phyloP scores from a whole-genome alignment of 345 rosid species.

The Cardamine occulta region DNA sequence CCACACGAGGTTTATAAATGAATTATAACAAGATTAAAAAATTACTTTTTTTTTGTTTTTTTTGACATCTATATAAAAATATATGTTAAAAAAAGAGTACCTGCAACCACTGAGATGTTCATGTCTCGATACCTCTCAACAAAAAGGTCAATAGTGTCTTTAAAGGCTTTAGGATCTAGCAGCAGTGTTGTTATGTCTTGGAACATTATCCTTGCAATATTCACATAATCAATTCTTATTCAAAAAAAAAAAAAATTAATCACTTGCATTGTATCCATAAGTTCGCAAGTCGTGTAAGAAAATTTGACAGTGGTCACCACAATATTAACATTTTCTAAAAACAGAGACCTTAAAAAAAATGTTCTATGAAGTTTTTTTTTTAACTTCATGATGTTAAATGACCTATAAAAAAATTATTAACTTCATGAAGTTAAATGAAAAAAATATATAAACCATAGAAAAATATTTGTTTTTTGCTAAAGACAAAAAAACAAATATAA shows the following conservation, averaged over 20 bases:
- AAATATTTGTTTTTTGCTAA: no score
- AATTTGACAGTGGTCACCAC: not conserved
- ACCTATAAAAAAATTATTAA: no score
- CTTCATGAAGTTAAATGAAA: not conserved
- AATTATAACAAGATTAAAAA: not conserved
- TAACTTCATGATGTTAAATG: no score
- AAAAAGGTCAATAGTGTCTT: conserved; percentile 69
- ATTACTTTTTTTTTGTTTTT: not conserved
- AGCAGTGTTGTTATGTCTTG: conserved; percentile 75
- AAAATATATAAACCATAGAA: not conserved
- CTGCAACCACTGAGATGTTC: conserved; percentile 68
- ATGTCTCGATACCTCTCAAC: conserved; percentile 65
- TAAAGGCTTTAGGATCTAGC: conserved; percentile 60
- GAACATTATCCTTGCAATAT: conserved; percentile 67
- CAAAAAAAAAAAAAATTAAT: not conserved
- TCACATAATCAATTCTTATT: not conserved
- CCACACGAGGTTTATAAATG: conserved; percentile 1
- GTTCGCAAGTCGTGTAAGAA: not conserved
- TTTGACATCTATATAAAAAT: not conserved
- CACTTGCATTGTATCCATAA: conserved; percentile 1
- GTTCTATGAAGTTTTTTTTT: not conserved
- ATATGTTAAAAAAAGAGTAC: conserved; percentile 36
- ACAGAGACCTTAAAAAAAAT: not conserved
- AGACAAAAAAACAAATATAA: no score
- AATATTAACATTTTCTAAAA: not conserved